These are phyloP conservation scores for Aspergillus sparsus DNA, from an alignment of 495 filamentous ascomycete species.

Conservation along the genomic window DNA sequence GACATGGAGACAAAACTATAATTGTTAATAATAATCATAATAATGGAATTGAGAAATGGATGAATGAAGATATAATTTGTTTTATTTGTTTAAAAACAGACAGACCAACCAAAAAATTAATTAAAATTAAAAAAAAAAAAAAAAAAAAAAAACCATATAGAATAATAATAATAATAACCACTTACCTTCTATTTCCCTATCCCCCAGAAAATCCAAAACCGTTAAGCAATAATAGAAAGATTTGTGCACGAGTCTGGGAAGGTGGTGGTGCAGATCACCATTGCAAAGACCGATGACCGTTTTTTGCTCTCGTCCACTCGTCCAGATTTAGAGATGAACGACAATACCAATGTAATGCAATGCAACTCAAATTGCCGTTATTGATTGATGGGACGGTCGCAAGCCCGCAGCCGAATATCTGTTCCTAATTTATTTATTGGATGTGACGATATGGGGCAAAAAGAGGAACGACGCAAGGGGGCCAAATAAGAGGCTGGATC, in stretches of 20 bases:
- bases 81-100: background rate
- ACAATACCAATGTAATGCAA: slow-evolving; percentile 30
- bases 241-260: slow-evolving; percentile 22
- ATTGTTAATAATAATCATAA: background rate
- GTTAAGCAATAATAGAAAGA: slow-evolving; percentile 15
- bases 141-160: background rate
- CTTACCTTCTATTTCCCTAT: slow-evolving; percentile 8
- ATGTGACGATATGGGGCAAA: slow-evolving; percentile 5
- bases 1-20: background rate
- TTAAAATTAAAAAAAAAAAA: background rate
- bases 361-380: slow-evolving; percentile 31
- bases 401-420: slow-evolving; percentile 2
- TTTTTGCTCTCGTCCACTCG: slow-evolving; percentile 11
- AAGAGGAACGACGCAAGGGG: slow-evolving; percentile 27
- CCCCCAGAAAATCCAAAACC: slow-evolving; percentile 13
- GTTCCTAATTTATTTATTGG: slow-evolving; percentile 16
- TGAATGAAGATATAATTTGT: background rate
- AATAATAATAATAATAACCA: background rate
- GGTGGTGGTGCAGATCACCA: slow-evolving; percentile 14
- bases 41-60: background rate
- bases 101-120: background rate
- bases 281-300: slow-evolving; percentile 17
- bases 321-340: slow-evolving; percentile 15
- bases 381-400: slow-evolving; percentile 22
- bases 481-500: slow-evolving; percentile 12